Conservation (phyloP, 192 early-diverging fungal genomes). For the Irineochytrium annulatum region DNA sequence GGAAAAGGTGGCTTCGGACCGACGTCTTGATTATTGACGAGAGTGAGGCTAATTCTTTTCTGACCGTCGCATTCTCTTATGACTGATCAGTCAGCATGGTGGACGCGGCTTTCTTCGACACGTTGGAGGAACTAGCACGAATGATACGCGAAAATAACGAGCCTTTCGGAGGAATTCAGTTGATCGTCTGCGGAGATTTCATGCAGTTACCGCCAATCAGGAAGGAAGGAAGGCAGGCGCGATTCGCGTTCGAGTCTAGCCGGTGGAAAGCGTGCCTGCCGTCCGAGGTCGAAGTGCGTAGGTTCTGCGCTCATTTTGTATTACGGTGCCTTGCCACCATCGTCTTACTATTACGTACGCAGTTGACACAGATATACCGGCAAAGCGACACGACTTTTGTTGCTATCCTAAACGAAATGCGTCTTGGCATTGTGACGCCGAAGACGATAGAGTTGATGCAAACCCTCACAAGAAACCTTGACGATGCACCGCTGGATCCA, state of each 20-base stretch:
- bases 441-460: conserved; percentile 49
- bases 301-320: not conserved
- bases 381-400: conserved; percentile 80
- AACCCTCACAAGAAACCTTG: conserved; percentile 34
- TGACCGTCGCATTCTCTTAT: not conserved
- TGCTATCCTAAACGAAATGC: conserved; percentile 81
- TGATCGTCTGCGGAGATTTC: conserved; percentile 49
- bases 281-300: conserved; percentile 26
- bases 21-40: conserved; percentile 49
- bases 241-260: conserved; percentile 34
- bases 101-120: conserved; percentile 43
- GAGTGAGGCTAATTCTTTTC: conserved; percentile 16
- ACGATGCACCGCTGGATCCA: conserved; percentile 57
- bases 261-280: conserved; percentile 25
- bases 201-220: conserved; percentile 47
- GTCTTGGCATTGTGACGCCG: conserved; percentile 62
- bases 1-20: conserved; percentile 27
- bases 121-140: conserved; percentile 37
- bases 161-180: conserved; percentile 53
- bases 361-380: conserved; percentile 76
- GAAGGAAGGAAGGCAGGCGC: too few relatives aligned
- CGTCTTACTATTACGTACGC: conserved; percentile 4
- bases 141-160: conserved; percentile 6
- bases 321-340: not conserved
- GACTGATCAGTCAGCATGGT: conserved; percentile 43